These are phyloP conservation scores for Xanthoceras sorbifolium DNA, from an alignment of 345 rosid species.

Conservation along the genomic window DNA sequence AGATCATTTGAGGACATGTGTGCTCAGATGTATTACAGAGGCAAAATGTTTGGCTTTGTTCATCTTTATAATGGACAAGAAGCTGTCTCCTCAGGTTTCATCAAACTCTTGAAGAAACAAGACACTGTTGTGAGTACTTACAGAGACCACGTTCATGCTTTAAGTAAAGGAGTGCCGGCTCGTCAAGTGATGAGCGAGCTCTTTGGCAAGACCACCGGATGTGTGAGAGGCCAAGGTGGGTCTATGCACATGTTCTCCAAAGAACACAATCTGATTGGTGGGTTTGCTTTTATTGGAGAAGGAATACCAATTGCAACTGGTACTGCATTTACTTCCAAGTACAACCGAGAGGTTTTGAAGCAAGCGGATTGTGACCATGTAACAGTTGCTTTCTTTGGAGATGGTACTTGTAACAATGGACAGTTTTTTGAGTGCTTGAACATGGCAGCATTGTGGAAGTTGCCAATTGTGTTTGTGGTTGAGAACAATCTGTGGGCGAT, in stretches of 20 bases:
- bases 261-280: slow-evolving; percentile 58
- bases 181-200: slow-evolving; percentile 69
- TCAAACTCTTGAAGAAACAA: slow-evolving; percentile 46
- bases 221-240: slow-evolving; percentile 64
- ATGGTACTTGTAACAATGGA: slow-evolving; percentile 62
- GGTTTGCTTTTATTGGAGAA: slow-evolving; percentile 65
- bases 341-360: slow-evolving; percentile 50
- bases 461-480: slow-evolving; percentile 64
- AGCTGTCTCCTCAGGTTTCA: slow-evolving; percentile 63
- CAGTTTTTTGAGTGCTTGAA: slow-evolving; percentile 70
- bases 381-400: slow-evolving; percentile 57
- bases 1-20: slow-evolving; percentile 67
- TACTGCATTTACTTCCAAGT: slow-evolving; percentile 57
- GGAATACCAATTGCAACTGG: slow-evolving; percentile 66
- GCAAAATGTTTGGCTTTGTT: slow-evolving; percentile 67
- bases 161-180: slow-evolving; percentile 59
- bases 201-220: slow-evolving; percentile 61
- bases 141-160: slow-evolving; percentile 60
- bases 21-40: slow-evolving; percentile 66
- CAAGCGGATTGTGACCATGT: slow-evolving; percentile 47
- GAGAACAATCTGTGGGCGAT: slow-evolving; percentile 74
- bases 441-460: slow-evolving; percentile 65
- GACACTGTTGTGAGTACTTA: slow-evolving; percentile 53
- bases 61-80: slow-evolving; percentile 69
- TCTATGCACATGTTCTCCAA: slow-evolving; percentile 69